phyloP scores from a whole-genome alignment of 148 eudicot genomes.

The Rhododendron griersonianum region DNA sequence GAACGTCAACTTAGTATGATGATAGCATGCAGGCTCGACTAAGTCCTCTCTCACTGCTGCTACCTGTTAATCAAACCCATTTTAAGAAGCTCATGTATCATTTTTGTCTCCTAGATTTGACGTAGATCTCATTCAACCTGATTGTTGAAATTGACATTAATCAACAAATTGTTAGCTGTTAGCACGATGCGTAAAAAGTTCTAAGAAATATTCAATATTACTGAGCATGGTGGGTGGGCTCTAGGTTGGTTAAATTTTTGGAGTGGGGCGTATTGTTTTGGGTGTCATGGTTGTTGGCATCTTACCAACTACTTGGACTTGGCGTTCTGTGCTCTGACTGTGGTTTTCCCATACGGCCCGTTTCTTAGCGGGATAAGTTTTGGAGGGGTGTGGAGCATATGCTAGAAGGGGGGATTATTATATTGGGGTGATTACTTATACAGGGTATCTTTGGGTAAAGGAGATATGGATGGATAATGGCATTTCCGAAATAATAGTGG shows the following conservation, averaged over 20 bases:
- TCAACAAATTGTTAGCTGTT: neutral
- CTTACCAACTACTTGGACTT: neutral
- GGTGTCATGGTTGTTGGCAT: neutral
- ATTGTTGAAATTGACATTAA: neutral
- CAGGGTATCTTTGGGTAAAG: neutral
- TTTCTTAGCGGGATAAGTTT: neutral
- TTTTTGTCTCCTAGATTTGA: neutral
- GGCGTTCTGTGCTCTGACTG: neutral
- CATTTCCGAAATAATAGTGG: too few relatives aligned
- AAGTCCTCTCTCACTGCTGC: neutral
- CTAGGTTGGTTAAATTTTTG: neutral
- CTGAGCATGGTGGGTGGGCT: neutral
- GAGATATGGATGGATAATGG: neutral
- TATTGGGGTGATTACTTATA: neutral
- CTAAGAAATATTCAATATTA: neutral
- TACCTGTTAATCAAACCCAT: neutral
- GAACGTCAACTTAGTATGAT: neutral
- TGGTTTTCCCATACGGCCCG: neutral
- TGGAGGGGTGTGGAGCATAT: neutral
- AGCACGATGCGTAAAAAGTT: neutral
- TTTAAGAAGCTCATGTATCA: neutral
- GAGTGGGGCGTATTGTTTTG: neutral
- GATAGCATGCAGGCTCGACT: neutral
- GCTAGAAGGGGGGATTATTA: neutral
- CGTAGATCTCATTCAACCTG: neutral